phyloP scores from a whole-genome alignment of 1,284 basidiomycete genomes.

The Marasmius oreades region DNA sequence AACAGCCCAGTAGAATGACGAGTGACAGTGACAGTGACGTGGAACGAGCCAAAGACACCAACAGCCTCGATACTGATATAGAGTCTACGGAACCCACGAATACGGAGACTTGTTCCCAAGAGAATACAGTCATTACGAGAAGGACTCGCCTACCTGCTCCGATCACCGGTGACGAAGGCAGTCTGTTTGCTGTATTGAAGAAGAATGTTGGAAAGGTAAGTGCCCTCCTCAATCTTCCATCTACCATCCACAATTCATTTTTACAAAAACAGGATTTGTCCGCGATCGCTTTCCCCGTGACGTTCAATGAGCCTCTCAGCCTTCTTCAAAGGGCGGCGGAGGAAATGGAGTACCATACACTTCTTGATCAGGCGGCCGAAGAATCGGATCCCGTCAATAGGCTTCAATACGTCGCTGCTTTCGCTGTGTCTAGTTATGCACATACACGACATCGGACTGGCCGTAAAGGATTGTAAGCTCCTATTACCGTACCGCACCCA shows the following conservation, averaged over 20 bases:
- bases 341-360: slow-evolving; percentile 76
- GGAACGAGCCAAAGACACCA: slow-evolving; percentile 35
- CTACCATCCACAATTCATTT: slow-evolving; percentile 11
- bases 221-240: not conserved
- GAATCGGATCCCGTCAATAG: slow-evolving; percentile 66
- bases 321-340: slow-evolving; percentile 79
- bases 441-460: slow-evolving; percentile 77
- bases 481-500: slow-evolving; percentile 2
- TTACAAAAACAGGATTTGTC: slow-evolving; percentile 80
- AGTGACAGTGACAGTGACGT: slow-evolving; percentile 39
- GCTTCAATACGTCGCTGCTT: slow-evolving; percentile 78
- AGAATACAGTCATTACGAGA: slow-evolving; percentile 37
- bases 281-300: slow-evolving; percentile 80
- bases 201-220: slow-evolving; percentile 89
- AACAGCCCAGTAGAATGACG: slow-evolving; percentile 37
- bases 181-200: slow-evolving; percentile 82
- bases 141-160: slow-evolving; percentile 65
- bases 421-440: slow-evolving; percentile 82
- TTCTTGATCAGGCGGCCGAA: slow-evolving; percentile 65
- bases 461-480: slow-evolving; percentile 81
- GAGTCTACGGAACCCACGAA: slow-evolving; percentile 26
- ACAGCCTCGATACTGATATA: slow-evolving; percentile 45
- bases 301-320: slow-evolving; percentile 87
- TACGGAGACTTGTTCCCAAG: slow-evolving; percentile 10
- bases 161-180: slow-evolving; percentile 80